A percentile compares a stretch with the other conserved stretches of the same genome.
phyloP scores from a whole-genome alignment of 2,329 filamentous ascomycete genomes.

The Chaetomiaceae sp. region DNA sequence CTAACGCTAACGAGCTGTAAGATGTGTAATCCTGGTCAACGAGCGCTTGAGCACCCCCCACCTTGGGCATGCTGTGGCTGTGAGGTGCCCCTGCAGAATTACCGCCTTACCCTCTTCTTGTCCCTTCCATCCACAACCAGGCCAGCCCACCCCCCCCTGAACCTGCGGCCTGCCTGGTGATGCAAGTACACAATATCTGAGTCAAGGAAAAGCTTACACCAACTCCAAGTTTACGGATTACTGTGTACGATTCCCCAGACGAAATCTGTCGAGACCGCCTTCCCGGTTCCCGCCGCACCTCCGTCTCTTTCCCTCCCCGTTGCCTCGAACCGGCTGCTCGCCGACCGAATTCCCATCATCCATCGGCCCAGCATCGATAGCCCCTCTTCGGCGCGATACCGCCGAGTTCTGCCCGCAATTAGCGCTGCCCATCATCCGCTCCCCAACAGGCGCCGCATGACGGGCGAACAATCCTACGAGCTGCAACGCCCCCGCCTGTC shows the following conservation, averaged over 20 bases:
- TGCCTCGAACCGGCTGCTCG: not conserved
- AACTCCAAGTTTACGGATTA: not conserved
- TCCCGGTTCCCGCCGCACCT: too few species aligned
- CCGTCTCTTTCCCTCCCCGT: not conserved
- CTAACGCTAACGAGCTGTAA: too few species aligned
- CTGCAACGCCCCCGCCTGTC: not conserved
- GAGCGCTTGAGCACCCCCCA: too few species aligned
- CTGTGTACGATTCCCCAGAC: not conserved
- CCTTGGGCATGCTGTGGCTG: too few species aligned
- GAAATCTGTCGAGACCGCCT: not conserved
- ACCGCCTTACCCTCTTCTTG: too few species aligned
- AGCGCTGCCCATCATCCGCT: constrained; percentile 4
- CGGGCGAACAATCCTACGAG: not conserved
- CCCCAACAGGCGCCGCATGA: not conserved
- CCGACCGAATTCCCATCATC: not conserved
- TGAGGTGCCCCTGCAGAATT: too few species aligned
- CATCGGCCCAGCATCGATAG: not conserved
- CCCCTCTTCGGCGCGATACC: constrained; percentile 3
- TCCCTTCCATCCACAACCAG: not conserved
- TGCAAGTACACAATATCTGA: not conserved
- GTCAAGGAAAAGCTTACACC: constrained; percentile 3
- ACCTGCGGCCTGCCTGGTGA: not conserved
- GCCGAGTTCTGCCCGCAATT: constrained; percentile 5
- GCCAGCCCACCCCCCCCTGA: not conserved
- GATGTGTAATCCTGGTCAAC: too few species aligned